A percentile compares a stretch with the other conserved stretches of the same genome.
Conservation (phyloP, 306 rosid species). For the Trifolium subterraneum region DNA sequence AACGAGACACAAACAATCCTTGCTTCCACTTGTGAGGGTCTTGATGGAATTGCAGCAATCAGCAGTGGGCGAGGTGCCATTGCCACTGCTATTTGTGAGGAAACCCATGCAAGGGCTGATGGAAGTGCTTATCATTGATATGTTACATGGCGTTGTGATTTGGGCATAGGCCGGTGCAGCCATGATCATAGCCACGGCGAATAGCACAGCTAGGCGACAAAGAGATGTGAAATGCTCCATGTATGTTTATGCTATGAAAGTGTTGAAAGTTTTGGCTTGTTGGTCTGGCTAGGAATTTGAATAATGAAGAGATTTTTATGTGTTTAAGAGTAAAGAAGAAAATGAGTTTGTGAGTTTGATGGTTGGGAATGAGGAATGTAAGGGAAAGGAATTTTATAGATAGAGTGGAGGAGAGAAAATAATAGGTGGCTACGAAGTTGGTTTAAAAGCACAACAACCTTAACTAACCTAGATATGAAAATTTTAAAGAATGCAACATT, state of each 20-base stretch:
- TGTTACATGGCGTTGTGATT: slow-evolving; percentile 62
- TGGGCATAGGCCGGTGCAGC: slow-evolving; percentile 53
- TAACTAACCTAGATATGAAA: slow-evolving; percentile 50
- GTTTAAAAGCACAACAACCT: slow-evolving; percentile 78
- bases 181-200: slow-evolving; percentile 43
- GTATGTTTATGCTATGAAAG: background rate
- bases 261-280: background rate
- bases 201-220: slow-evolving; percentile 28
- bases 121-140: slow-evolving; percentile 49
- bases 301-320: background rate
- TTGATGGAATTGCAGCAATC: slow-evolving; percentile 74
- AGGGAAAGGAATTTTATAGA: slow-evolving; percentile 61
- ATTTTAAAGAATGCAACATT: slow-evolving; percentile 31
- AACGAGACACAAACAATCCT: slow-evolving; percentile 78
- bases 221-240: slow-evolving; percentile 46
- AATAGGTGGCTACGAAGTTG: slow-evolving; percentile 52
- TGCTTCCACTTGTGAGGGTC: slow-evolving; percentile 59
- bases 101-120: slow-evolving; percentile 69
- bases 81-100: slow-evolving; percentile 68
- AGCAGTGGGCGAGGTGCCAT: slow-evolving; percentile 66
- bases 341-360: slow-evolving; percentile 23
- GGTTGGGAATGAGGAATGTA: slow-evolving; percentile 13
- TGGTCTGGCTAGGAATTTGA: slow-evolving; percentile 19
- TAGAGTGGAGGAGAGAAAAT: slow-evolving; percentile 32
- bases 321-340: slow-evolving; percentile 19